Evolutionary conservation across 768 basidiomycete species (phyloP).

Genomic region (Rhodotorula diobovata): DNA sequence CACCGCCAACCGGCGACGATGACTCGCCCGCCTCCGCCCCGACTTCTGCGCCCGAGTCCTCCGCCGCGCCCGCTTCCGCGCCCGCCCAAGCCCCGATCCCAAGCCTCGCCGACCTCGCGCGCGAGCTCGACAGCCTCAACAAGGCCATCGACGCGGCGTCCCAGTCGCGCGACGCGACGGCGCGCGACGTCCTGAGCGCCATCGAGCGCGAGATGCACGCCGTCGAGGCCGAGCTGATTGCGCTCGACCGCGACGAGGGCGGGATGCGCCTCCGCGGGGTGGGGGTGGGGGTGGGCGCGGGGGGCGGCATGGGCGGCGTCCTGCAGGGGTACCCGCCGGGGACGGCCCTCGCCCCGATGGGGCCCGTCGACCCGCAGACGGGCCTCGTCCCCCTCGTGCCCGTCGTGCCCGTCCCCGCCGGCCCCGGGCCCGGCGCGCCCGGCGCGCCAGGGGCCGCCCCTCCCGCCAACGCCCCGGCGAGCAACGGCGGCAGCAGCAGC

Average conservation of each 20-base stretch:
- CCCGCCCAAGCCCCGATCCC: neutral
- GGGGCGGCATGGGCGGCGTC: neutral
- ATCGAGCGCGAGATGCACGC: slow-evolving; percentile 32
- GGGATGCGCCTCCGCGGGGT: slow-evolving; percentile 8
- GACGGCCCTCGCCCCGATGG: neutral
- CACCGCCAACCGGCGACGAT: too few relatives aligned
- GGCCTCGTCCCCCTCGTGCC: slow-evolving; percentile 8
- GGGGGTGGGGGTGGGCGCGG: neutral
- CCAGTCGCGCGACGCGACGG: slow-evolving; percentile 7
- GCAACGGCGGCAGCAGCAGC: neutral
- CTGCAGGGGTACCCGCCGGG: neutral
- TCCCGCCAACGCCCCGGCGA: neutral
- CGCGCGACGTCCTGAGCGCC: slow-evolving; percentile 17
- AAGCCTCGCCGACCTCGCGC: slow-evolving; percentile 26
- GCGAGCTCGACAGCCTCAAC: slow-evolving; percentile 35
- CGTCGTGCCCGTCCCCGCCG: neutral
- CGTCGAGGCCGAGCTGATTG: slow-evolving; percentile 33
- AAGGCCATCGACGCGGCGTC: slow-evolving; percentile 31
- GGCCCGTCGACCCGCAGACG: neutral
- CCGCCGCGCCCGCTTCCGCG: too few relatives aligned
- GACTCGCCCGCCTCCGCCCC: too few relatives aligned
- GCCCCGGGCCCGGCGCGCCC: slow-evolving; percentile 4
- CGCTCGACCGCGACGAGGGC: slow-evolving; percentile 39
- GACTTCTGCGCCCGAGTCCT: too few relatives aligned
- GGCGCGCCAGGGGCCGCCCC: neutral